Evolutionary conservation across 169 alveolate species (phyloP), one percentile per base, ranked within the genome.

Genomic region (Eimeria falciformis): DNA sequence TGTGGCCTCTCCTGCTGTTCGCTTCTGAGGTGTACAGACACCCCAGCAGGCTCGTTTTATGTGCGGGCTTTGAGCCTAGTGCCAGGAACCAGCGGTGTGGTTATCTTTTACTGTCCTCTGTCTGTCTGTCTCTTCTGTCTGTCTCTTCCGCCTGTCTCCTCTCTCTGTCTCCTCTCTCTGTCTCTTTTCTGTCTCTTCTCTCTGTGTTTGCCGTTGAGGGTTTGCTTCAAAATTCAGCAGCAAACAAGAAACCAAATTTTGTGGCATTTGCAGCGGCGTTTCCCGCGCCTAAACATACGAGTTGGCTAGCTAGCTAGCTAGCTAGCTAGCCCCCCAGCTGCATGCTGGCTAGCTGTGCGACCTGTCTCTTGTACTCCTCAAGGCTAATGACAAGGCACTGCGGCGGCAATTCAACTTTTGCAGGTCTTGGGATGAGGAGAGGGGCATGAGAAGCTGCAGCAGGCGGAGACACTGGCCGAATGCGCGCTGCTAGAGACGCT

Each of bases 301-400:
- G 75, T 23, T 21, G 25, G 75, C 75, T 62, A 62, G 37, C 29
- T 62, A 23, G 9, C 9, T 12, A 11, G 29, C 75, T 23, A 62
- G 17, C n/a, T 53, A 9, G 62, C 29, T 45, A 79, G 73, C 89
- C 89, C 4, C 68, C 73, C 3, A 79, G 89, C 73, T 79, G 69
- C 89, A 79, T 47, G 89, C 47, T 79, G 53, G 89, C 89, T n/a
- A 79, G 89, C 69, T 79, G 89, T 9, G 89, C 89, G 21, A 79
- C 89, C 27, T 79, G 89, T n/a, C 47, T 56, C 23, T 79, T 79
- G 73, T 79, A 79, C 14, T 79, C 89, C 23, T 79, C 89, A 43
- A 79, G 89, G 5, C 73, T 50, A 79, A 79, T 79, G 17, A 53
- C 25, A 25, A 79, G 89, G 0, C 65, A 50, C 62, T 50, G 62